Evolutionary conservation across 352 stramenopile genomes (phyloP), one percentile per base, ranked within the genome.

Genomic region (Globisporangium recalcitrans): DNA sequence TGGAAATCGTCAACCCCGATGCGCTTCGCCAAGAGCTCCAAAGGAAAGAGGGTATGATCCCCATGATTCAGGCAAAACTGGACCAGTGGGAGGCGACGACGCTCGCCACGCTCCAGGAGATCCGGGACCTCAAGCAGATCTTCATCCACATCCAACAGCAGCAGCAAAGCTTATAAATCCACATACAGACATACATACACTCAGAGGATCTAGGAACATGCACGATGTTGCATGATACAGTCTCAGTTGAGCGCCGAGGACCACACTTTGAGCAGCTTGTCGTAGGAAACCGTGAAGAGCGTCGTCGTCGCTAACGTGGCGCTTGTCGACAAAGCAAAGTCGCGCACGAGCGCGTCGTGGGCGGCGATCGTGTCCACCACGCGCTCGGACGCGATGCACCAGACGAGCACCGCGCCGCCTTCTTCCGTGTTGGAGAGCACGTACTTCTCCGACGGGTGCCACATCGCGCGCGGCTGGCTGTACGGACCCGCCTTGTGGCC

Each of bases 361-460:
- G 77, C 85, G 4, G 75, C 64, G 44, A 95, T 71, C 22, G 77
- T 78, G 44, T 89, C 71, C n/a, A 91, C 68, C 3, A 93, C 63
- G n/a, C 72, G 72, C 65, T 95, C 83, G 0, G 85, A 95, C 16
- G 84, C 85, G 40, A 95, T 63, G 51, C 80, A 83, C 85, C 83
- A 95, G 21, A 93, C 68, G 55, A 80, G 84, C 16, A 95, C 48
- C 9, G 60, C 48, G 1, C 84, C 84, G 10, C 59, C 75, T 21
- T 90, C 80, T 69, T 93, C 83, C 14, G 78, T 93, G 62, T 95
- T 95, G 32, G 85, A 90, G 47, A 95, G 74, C 24, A 92, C 70
- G 44, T 91, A 95, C 67, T 92, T 91, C 60, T 91, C 85, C 1
- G 83, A 92, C 32, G 78, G 72, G 61, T 95, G 78, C 85, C 85